phyloP scores from a whole-genome alignment of 2,329 filamentous ascomycete genomes.

The Domatiomyces globalis region DNA sequence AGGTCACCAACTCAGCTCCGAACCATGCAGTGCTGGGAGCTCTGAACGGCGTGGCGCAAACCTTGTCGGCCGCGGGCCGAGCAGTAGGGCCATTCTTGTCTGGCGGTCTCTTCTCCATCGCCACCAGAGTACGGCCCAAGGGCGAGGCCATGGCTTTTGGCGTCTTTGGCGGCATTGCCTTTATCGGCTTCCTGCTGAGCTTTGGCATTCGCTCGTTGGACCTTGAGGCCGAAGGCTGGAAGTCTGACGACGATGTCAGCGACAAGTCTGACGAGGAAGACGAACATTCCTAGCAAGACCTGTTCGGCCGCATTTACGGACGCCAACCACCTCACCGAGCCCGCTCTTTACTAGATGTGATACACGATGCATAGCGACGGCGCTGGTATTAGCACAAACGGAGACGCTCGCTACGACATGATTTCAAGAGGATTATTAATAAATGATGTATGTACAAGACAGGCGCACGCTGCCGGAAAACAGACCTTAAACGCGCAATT shows the following conservation, averaged over 20 bases:
- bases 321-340: not conserved
- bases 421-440: not conserved
- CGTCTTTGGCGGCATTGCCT: slow-evolving; percentile 68
- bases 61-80: slow-evolving; percentile 76
- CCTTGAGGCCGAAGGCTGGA: slow-evolving; percentile 46
- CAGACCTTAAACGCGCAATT: not conserved
- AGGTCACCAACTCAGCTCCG: slow-evolving; percentile 89
- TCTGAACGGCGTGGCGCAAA: slow-evolving; percentile 86
- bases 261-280: slow-evolving; percentile 36
- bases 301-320: not conserved
- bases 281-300: not conserved
- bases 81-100: slow-evolving; percentile 80
- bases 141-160: slow-evolving; percentile 79
- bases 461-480: not conserved
- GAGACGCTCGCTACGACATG: not conserved
- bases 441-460: not conserved
- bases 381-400: not conserved
- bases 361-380: not conserved
- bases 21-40: slow-evolving; percentile 75
- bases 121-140: slow-evolving; percentile 57
- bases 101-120: slow-evolving; percentile 70
- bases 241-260: slow-evolving; percentile 28
- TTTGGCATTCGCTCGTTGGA: slow-evolving; percentile 57
- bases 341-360: not conserved
- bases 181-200: slow-evolving; percentile 66